Conservation (phyloP, 495 filamentous ascomycete species). For the Umbilicaria muhlenbergii region DNA sequence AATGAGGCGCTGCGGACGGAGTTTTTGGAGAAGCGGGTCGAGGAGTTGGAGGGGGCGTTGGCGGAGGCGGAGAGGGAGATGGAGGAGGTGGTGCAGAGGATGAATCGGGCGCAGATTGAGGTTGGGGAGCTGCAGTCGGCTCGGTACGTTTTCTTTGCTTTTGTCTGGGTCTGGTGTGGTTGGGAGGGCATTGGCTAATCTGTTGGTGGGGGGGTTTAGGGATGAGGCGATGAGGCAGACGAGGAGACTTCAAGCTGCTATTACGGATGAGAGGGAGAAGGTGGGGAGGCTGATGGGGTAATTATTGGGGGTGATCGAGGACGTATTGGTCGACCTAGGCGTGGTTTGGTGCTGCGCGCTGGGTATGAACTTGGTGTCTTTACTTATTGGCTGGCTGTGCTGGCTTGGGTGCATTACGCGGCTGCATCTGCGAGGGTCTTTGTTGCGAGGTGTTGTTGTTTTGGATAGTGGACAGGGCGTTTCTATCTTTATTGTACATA, state of each 20-base stretch:
- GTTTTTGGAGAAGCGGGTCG: slow-evolving; percentile 52
- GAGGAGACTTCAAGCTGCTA: slow-evolving; percentile 51
- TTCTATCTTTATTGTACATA: too few species aligned
- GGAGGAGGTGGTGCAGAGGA: slow-evolving; percentile 79
- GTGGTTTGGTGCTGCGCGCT: too few species aligned
- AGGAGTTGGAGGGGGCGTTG: slow-evolving; percentile 71
- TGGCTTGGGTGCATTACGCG: too few species aligned
- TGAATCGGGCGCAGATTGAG: slow-evolving; percentile 91
- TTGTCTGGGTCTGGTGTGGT: background rate
- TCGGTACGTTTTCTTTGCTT: slow-evolving; percentile 36
- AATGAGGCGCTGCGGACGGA: slow-evolving; percentile 56
- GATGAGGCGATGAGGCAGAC: slow-evolving; percentile 80
- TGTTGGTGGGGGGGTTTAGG: slow-evolving; percentile 21
- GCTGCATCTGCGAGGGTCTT: too few species aligned
- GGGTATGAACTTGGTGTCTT: too few species aligned
- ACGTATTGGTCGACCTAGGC: too few species aligned
- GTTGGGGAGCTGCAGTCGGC: slow-evolving; percentile 84
- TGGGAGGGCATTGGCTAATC: background rate
- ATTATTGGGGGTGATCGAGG: background rate
- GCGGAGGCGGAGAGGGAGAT: slow-evolving; percentile 78
- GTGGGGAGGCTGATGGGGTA: slow-evolving; percentile 27
- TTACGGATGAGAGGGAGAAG: slow-evolving; percentile 41
- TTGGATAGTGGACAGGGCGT: too few species aligned
- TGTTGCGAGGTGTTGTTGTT: too few species aligned
- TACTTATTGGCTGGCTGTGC: too few species aligned